Conservation (phyloP, 345 rosid species). For the Tarenaya hassleriana region DNA sequence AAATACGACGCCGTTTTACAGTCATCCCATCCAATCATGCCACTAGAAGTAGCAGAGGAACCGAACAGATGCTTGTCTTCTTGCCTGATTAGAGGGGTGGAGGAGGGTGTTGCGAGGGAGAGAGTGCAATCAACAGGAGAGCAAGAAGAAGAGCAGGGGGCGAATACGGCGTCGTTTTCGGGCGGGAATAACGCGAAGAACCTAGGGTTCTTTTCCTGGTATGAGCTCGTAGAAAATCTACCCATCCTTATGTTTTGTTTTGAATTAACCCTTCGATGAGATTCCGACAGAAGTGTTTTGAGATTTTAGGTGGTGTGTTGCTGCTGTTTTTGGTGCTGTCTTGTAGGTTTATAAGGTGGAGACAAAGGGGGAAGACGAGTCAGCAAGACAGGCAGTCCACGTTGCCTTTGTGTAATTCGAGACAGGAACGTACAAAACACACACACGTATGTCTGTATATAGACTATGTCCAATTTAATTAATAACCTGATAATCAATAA, state of each 20-base stretch:
- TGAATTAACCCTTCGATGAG: no score
- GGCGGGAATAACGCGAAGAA: slow-evolving; percentile 23
- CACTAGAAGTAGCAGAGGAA: slow-evolving; percentile 17
- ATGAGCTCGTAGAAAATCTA: background rate
- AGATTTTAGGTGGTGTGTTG: background rate
- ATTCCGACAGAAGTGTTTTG: no score
- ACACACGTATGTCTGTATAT: no score
- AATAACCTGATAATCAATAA: no score
- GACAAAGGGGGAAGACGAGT: slow-evolving; percentile 10
- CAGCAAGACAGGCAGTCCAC: slow-evolving; percentile 16
- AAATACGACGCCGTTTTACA: slow-evolving; percentile 22
- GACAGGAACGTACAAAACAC: slow-evolving; percentile 28
- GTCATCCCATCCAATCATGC: slow-evolving; percentile 24
- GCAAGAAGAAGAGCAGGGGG: slow-evolving; percentile 28
- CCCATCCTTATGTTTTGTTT: slow-evolving; percentile 22
- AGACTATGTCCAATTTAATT: no score
- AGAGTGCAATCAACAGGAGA: slow-evolving; percentile 91
- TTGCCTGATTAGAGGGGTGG: slow-evolving; percentile 58
- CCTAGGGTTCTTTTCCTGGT: slow-evolving; percentile 29
- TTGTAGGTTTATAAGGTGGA: slow-evolving; percentile 14
- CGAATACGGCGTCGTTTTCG: slow-evolving; percentile 17
- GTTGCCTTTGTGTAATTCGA: slow-evolving; percentile 14
- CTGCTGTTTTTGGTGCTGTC: slow-evolving; percentile 8
- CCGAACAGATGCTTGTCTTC: slow-evolving; percentile 31
- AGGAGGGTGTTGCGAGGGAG: slow-evolving; percentile 78